A percentile compares a stretch with the other conserved stretches of the same genome.
These are phyloP conservation scores for Pyrus betulifolia DNA, from an alignment of 306 rosid species.

Conservation along the genomic window DNA sequence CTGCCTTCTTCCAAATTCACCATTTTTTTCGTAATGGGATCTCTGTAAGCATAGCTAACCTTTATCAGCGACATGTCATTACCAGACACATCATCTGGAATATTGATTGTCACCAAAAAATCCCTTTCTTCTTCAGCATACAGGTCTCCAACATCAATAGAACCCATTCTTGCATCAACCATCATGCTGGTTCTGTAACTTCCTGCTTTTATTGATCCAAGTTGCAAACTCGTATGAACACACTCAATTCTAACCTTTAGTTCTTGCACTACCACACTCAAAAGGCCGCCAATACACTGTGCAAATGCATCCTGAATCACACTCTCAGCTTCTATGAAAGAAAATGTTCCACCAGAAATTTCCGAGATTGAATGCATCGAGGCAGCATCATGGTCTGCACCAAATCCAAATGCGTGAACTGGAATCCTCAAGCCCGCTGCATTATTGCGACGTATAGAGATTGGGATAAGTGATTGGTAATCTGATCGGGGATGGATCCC, in stretches of 20 bases:
- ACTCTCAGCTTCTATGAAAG: slow-evolving; percentile 78
- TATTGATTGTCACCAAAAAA: slow-evolving; percentile 59
- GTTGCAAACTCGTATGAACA: slow-evolving; percentile 42
- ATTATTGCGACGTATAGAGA: slow-evolving; percentile 41
- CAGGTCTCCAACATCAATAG: slow-evolving; percentile 65
- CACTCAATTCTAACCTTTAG: slow-evolving; percentile 52
- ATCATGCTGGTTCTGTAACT: slow-evolving; percentile 51
- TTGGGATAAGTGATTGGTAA: slow-evolving; percentile 62
- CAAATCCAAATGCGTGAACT: slow-evolving; percentile 88
- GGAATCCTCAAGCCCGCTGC: slow-evolving; percentile 57
- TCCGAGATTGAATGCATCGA: slow-evolving; percentile 82
- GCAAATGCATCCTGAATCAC: slow-evolving; percentile 98
- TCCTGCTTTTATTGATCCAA: slow-evolving; percentile 70
- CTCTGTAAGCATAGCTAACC: slow-evolving; percentile 47
- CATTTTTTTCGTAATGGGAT: slow-evolving; percentile 65
- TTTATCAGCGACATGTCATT: slow-evolving; percentile 53
- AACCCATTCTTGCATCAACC: slow-evolving; percentile 48
- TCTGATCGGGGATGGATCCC: slow-evolving; percentile 27
- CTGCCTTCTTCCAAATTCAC: slow-evolving; percentile 31
- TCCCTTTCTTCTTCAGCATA: slow-evolving; percentile 95
- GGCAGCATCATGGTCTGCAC: slow-evolving; percentile 76
- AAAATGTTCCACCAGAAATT: slow-evolving; percentile 88
- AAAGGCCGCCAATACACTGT: slow-evolving; percentile 91
- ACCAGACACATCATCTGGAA: slow-evolving; percentile 54
- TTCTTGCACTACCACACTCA: slow-evolving; percentile 92